These are phyloP conservation scores for Xanthoparmelia taractica DNA, from an alignment of 495 filamentous ascomycete genomes.

Conservation along the genomic window DNA sequence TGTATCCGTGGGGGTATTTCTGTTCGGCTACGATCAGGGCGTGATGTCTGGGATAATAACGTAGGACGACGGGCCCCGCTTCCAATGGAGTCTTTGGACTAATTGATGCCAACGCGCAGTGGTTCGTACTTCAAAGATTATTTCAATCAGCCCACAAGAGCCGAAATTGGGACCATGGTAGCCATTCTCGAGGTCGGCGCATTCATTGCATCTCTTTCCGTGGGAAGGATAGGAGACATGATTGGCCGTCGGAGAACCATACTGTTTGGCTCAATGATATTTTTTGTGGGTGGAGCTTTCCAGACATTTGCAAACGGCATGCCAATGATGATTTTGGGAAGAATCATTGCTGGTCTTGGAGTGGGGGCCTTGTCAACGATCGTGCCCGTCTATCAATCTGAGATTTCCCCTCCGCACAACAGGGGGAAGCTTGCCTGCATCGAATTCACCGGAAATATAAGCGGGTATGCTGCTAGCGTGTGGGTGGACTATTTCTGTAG, in stretches of 20 bases:
- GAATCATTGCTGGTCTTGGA: conserved; percentile 86
- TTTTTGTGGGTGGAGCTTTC: conserved; percentile 80
- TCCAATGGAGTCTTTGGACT: background rate
- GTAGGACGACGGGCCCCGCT: conserved; percentile 45
- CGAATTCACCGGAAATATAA: conserved; percentile 95
- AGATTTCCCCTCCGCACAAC: conserved; percentile 95
- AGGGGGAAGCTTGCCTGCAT: conserved; percentile 93
- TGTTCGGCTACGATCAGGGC: conserved; percentile 98
- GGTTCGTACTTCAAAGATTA: conserved; percentile 82
- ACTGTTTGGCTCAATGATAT: conserved; percentile 85
- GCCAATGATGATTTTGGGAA: conserved; percentile 85
- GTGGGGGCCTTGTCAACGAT: conserved; percentile 94
- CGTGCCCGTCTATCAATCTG: conserved; percentile 95
- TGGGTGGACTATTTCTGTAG: conserved; percentile 99
- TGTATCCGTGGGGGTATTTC: conserved; percentile 92
- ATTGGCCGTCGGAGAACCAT: conserved; percentile 87
- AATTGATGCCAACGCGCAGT: conserved; percentile 40
- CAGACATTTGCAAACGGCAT: conserved; percentile 77
- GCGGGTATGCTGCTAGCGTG: conserved; percentile 89
- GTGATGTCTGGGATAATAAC: conserved; percentile 99
- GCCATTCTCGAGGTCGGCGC: conserved; percentile 93
- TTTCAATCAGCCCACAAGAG: conserved; percentile 76
- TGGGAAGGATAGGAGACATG: conserved; percentile 84
- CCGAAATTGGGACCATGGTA: conserved; percentile 90
- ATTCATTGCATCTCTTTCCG: conserved; percentile 79